These are phyloP conservation scores for Agastache rugosa DNA, from an alignment of 257 asterid species.

Conservation along the genomic window DNA sequence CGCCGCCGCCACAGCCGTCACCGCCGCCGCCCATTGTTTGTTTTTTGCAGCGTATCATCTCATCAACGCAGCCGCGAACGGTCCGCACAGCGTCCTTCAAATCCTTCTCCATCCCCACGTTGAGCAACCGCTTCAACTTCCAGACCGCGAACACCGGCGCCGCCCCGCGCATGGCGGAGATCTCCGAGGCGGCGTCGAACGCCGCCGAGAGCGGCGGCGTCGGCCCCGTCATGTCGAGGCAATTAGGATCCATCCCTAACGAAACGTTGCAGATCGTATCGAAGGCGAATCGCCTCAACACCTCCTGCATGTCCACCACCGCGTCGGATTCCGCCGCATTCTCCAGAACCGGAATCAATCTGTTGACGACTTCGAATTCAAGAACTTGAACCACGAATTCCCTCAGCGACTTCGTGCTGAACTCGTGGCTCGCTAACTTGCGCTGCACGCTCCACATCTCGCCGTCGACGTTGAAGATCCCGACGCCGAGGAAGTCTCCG, in stretches of 20 bases:
- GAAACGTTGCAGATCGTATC: slow-evolving; percentile 58
- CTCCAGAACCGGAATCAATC: slow-evolving; percentile 52
- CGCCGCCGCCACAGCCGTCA: slow-evolving; percentile 27
- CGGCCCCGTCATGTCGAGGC: slow-evolving; percentile 44
- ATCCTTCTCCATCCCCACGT: slow-evolving; percentile 58
- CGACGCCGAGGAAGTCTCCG: slow-evolving; percentile 67
- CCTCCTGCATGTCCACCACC: slow-evolving; percentile 64
- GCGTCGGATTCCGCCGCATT: slow-evolving; percentile 27
- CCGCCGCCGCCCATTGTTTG: slow-evolving; percentile 14
- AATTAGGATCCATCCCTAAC: slow-evolving; percentile 54
- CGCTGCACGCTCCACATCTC: slow-evolving; percentile 65
- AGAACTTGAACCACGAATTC: slow-evolving; percentile 52
- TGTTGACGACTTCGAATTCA: slow-evolving; percentile 40
- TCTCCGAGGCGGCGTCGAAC: slow-evolving; percentile 62
- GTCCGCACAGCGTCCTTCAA: slow-evolving; percentile 50
- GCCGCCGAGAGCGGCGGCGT: slow-evolving; percentile 54
- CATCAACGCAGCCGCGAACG: slow-evolving; percentile 45
- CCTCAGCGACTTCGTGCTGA: slow-evolving; percentile 50
- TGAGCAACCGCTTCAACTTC: slow-evolving; percentile 59
- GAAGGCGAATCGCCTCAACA: slow-evolving; percentile 62
- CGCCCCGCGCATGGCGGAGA: slow-evolving; percentile 63
- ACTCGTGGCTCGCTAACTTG: slow-evolving; percentile 67
- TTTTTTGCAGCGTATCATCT: slow-evolving; percentile 46
- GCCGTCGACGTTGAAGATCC: slow-evolving; percentile 71
- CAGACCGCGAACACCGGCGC: slow-evolving; percentile 55